Evolutionary conservation across 2,329 filamentous ascomycete genomes (phyloP), one percentile per base, ranked within the genome.

Genomic region (Xylariaceae sp.): DNA sequence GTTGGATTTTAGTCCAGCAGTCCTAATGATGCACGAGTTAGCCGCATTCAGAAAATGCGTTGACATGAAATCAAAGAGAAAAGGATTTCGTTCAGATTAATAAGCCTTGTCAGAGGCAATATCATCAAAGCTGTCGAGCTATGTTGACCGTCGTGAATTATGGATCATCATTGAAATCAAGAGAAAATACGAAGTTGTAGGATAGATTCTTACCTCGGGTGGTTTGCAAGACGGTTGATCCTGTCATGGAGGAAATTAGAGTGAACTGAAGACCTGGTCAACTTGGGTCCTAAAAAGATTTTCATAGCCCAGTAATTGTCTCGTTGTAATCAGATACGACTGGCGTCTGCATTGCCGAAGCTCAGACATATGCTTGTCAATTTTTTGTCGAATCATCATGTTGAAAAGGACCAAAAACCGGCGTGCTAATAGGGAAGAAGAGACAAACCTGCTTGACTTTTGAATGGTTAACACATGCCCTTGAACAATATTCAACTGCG

Each of bases 351-450:
- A 63, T 62, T 50, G 72, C 73, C 65, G 65, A 66, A 76, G 82
- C 89, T 94, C 84, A 78, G 89, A 94, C 88, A 94, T 94, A 94
- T 94, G 88, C 88, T 94, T 94, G 89, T 94, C 88, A 81, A 82
- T 85, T 79, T 74, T 76, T 80, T 29, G 85, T 89, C 80, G 76
- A 68, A 78, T 93, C 88, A 93, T 93, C 88, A 93, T 82, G 62
- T 59, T 69, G 67, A 61, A 61, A n/a, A n/a, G n/a, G 50, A 25
- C 23, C 33, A 44, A 45, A 34, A 42, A 21, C 17, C 21, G 16
- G 25, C n/a, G 37, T 27, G 25, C 25, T 21, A 25, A 20, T 10
- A 43, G 44, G 6, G 12, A 33, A 43, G 44, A 38, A 11, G 16
- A 34, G 44, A 52, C 49, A 33, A 54, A 54, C 49, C 52, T 53